A percentile compares a stretch with the other conserved stretches of the same genome.
These are phyloP conservation scores for Arthrobotrys sinensis DNA, from an alignment of 2,329 filamentous ascomycete genomes.

Conservation along the genomic window DNA sequence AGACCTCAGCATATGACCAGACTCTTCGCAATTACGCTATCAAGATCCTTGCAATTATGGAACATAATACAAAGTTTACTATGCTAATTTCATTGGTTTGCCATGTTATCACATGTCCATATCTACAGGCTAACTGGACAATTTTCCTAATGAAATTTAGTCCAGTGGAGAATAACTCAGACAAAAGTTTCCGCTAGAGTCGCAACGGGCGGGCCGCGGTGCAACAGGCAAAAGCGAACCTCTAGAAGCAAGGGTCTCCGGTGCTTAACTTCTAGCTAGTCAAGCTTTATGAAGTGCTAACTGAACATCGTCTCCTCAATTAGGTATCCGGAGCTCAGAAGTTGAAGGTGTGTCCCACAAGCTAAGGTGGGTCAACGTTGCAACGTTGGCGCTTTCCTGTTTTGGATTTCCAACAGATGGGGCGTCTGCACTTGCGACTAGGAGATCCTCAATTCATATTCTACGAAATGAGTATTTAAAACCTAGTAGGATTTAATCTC, in stretches of 20 bases:
- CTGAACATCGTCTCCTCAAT: neutral
- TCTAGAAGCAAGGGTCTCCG: neutral
- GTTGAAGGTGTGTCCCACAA: constrained; percentile 8
- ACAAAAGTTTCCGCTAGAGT: neutral
- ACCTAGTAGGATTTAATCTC: neutral
- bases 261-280: neutral
- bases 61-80: neutral
- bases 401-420: constrained; percentile 24
- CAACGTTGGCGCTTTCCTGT: constrained; percentile 33
- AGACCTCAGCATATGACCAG: neutral
- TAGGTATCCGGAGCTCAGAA: constrained; percentile 20
- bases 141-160: constrained; percentile 6
- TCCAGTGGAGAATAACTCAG: neutral
- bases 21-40: neutral
- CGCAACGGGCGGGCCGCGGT: neutral
- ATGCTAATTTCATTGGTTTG: neutral
- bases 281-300: neutral
- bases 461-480: constrained; percentile 13
- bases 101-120: neutral
- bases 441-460: neutral
- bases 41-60: neutral
- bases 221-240: constrained; percentile 8
- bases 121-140: neutral
- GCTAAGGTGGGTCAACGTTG: neutral
- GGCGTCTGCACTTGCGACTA: neutral